phyloP scores from a whole-genome alignment of 495 filamentous ascomycete species.

The Aspergillus bertholletiae region DNA sequence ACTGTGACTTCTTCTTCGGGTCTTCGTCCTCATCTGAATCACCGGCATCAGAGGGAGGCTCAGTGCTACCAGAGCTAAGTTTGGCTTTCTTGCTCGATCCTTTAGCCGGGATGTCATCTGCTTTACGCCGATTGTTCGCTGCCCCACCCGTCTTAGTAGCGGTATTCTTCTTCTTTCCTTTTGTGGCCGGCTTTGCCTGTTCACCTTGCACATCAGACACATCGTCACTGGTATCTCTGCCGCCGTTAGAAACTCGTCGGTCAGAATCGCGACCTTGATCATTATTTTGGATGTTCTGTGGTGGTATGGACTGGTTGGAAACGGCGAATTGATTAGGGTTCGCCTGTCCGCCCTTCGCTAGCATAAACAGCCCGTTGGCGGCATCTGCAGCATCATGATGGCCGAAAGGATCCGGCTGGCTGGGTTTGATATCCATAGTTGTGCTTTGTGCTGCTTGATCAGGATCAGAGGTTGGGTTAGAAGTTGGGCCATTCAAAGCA shows the following conservation, averaged over 20 bases:
- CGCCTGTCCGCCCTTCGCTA: constrained; percentile 66
- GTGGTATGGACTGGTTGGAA: constrained; percentile 39
- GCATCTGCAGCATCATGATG: constrained; percentile 91
- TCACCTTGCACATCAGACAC: constrained; percentile 72
- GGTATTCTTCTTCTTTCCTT: constrained; percentile 65
- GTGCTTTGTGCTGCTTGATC: constrained; percentile 43
- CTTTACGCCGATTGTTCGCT: constrained; percentile 70
- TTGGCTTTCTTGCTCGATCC: constrained; percentile 71
- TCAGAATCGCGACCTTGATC: constrained; percentile 28
- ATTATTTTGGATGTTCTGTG: constrained; percentile 38
- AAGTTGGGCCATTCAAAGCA: constrained; percentile 43
- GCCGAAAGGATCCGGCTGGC: constrained; percentile 59
- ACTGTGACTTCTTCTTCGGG: constrained; percentile 38
- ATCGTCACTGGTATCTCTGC: constrained; percentile 63
- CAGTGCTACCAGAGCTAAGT: constrained; percentile 48
- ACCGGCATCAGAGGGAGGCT: constrained; percentile 50
- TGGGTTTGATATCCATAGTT: constrained; percentile 49
- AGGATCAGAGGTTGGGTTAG: constrained; percentile 48
- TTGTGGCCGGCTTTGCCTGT: constrained; percentile 56
- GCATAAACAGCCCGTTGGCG: constrained; percentile 88
- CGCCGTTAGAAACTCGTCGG: constrained; percentile 36
- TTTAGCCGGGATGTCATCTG: constrained; percentile 68
- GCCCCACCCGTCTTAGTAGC: constrained; percentile 38
- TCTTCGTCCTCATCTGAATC: constrained; percentile 56
- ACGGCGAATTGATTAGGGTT: constrained; percentile 51